Base-by-base conservation (phyloP, 495 filamentous ascomycete genomes). In the Parathielavia appendiculata region DNA sequence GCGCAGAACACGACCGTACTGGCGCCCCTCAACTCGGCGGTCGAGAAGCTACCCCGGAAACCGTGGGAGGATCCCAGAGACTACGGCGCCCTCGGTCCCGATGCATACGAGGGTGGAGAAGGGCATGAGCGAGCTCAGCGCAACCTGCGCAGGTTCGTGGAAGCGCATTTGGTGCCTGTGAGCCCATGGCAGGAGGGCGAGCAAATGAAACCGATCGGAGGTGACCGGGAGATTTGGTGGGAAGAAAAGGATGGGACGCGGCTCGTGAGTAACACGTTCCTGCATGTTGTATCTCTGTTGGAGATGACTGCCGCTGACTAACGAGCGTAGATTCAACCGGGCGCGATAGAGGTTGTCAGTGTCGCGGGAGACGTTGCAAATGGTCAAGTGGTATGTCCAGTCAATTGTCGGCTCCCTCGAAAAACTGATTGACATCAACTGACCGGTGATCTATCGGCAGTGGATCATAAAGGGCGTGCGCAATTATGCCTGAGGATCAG, bases 21-120 rank as follows among this genome's bases (percentile, higher is more conserved):
- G 0, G 93, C 93, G 2, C 95, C 93, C 1, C 71, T 86, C 7
- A 97, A 98, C 71, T 83, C 81, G 40, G 90, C 83, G 1, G 83
- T 98, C 60, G 86, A 86, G 62, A 80, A 72, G 1, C 77, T 97
- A 40, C 90, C 91, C 0, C 78, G 89, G 56, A 97, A 97, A 67
- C 93, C 93, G 2, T 98, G 93, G 93, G 92, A 98, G 64, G 85
- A 95, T 60, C 84, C 89, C 0, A 72, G 82, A 40, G 95, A 98
- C 56, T 96, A 95, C 68, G 75, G 73, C 4, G 75, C 74, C 8
- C 75, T 90, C 17, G 92, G 92, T 0, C 75, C 81, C n/a, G 69
- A 86, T 35, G 91, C 90, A 5, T 97, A 97, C 68, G 81, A 88
- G 38, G 93, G 93, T 0, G 71, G 78, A 0, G 83, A 82, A 14